These are phyloP conservation scores for Tripterygium wilfordii DNA, from an alignment of 177 flowering plant species.

Conservation along the genomic window DNA sequence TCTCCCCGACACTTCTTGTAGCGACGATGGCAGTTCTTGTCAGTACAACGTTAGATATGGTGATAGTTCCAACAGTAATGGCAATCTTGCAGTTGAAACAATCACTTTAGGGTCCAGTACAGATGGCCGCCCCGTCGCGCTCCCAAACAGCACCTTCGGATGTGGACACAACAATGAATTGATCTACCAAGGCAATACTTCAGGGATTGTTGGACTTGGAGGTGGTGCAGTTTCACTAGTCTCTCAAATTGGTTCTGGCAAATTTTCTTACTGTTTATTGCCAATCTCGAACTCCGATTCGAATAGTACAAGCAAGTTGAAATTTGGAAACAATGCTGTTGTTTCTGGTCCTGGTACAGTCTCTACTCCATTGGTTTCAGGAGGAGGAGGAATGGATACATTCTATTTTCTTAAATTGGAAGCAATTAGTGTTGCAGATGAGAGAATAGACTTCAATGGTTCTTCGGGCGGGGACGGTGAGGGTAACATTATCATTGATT, in stretches of 20 bases:
- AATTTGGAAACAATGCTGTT: constrained; percentile 15
- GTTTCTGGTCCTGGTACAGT: constrained; percentile 3
- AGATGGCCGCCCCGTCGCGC: constrained; percentile 5
- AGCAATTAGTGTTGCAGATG: constrained; percentile 24
- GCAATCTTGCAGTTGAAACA: constrained; percentile 18
- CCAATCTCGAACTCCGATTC: constrained; percentile 2
- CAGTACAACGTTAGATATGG: constrained; percentile 14
- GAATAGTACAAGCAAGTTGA: constrained; percentile 10
- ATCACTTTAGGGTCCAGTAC: constrained; percentile 17
- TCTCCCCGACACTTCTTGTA: neutral
- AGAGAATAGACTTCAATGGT: neutral
- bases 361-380: constrained; percentile 1
- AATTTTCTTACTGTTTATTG: constrained; percentile 31
- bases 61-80: constrained; percentile 15
- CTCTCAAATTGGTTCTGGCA: constrained; percentile 19
- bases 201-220: constrained; percentile 45
- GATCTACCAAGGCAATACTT: constrained; percentile 7
- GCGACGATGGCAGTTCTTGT: constrained; percentile 10
- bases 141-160: constrained; percentile 19
- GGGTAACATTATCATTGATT: constrained; percentile 7
- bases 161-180: constrained; percentile 36
- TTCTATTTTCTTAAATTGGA: constrained; percentile 34
- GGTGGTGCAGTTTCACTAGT: constrained; percentile 26
- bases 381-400: neutral
- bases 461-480: neutral